These are phyloP conservation scores for Kurtzmaniella quercitrusa DNA, from an alignment of 1,139 yeast genomes.

Conservation along the genomic window DNA sequence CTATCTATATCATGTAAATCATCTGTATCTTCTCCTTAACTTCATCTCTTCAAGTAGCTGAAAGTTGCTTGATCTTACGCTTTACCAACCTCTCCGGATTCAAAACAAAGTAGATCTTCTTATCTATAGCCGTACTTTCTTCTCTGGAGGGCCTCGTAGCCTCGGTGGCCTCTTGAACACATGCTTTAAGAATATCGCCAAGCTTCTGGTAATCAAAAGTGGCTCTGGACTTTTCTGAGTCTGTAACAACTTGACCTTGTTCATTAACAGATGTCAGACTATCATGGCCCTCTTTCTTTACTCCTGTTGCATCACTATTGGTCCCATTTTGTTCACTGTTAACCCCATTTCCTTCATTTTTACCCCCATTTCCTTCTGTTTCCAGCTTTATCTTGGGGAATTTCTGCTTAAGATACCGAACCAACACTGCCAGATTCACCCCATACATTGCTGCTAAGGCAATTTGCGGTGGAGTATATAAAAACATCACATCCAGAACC, in stretches of 20 bases:
- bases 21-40: too few relatives aligned
- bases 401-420: conserved; percentile 61
- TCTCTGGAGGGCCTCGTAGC: conserved; percentile 49
- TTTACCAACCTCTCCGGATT: conserved; percentile 53
- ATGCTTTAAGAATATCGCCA: conserved; percentile 13
- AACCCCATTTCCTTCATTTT: not conserved
- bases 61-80: conserved; percentile 24
- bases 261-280: too few relatives aligned
- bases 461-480: conserved; percentile 90
- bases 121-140: conserved; percentile 58
- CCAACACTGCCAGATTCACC: conserved; percentile 60
- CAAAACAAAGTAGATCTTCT: conserved; percentile 57
- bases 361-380: not conserved
- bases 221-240: conserved; percentile 7
- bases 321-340: not conserved
- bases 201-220: conserved; percentile 3
- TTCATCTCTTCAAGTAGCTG: not conserved
- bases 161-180: conserved; percentile 44
- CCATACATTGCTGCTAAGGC: conserved; percentile 81
- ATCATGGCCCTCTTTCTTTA: not conserved
- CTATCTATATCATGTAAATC: not conserved
- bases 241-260: conserved; percentile 9
- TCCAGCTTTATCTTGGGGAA: conserved; percentile 24
- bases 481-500: conserved; percentile 69
- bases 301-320: not conserved